Evolutionary conservation across 2,329 filamentous ascomycete genomes (phyloP), one percentile per base, ranked within the genome.

Genomic region (Venturia nashicola): DNA sequence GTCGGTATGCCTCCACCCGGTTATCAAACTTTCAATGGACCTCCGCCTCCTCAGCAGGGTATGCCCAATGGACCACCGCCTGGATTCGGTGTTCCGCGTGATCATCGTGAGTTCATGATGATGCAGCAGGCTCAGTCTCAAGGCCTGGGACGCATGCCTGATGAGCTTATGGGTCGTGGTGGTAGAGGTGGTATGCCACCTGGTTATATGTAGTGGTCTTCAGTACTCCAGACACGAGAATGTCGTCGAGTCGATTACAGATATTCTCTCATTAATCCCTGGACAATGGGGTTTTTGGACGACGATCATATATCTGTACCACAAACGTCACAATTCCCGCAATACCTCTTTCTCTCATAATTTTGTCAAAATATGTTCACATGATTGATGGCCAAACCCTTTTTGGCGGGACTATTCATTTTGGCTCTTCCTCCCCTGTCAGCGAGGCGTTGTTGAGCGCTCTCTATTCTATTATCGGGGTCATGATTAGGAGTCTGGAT

Each of bases 111-210:
- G 23, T 44, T 60, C 14, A 42, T 60, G 59, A 60, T 60, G 59
- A 60, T 60, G 59, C 59, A 60, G 59, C 59, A 60, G 16, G 39
- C 36, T 14, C 57, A 59, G 34, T 27, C 57, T 14, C 59, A 60
- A 27, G 59, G 27, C 27, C 59, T 42, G 18, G 59, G 59, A 9
- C 59, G 51, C 4, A 36, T 57, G 51, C 51, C 51, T 18, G 51
- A 57, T 36, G 51, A 57, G 51, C 27, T 57, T 8, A 57, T 57
- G 27, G 51, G 51, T 8, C 51, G 51, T 4, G 51, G 51, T 36
- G 46, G 20, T 12, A 32, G 51, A 8, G 51, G 51, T 8, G 51
- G 51, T 9, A 57, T 57, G 51, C 51, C 27, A 6, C 51, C 27
- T 27, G 46, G 46, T 7, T 57, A 57, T 36, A 57, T 57, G 51